A percentile compares a stretch with the other conserved stretches of the same genome.
Evolutionary conservation across 257 asterid species (phyloP).

Genomic region (Lycium barbarum): DNA sequence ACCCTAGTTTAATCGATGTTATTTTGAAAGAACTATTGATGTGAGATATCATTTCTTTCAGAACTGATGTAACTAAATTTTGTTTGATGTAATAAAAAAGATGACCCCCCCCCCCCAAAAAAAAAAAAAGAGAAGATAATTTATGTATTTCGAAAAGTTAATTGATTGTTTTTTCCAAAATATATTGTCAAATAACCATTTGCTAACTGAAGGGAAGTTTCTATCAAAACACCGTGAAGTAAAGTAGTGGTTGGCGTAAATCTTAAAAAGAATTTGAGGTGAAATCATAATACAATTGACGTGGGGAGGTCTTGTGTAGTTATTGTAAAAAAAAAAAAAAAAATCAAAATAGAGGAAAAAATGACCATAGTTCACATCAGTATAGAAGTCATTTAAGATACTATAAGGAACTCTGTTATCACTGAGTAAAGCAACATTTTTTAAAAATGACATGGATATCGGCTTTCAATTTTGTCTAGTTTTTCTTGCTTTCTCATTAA

Average conservation of each 20-base stretch:
- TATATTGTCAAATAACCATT: slow-evolving; percentile 15
- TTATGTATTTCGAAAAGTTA: neutral
- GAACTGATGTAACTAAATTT: neutral
- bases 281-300: neutral
- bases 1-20: slow-evolving; percentile 11
- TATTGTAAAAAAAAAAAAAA: neutral
- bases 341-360: neutral
- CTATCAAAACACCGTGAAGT: neutral
- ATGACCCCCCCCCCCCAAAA: too few relatives aligned
- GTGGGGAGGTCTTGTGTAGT: slow-evolving; percentile 2
- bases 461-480: neutral
- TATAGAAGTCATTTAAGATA: neutral
- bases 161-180: neutral
- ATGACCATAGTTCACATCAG: neutral
- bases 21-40: slow-evolving; percentile 5
- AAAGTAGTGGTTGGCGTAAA: neutral
- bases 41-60: neutral
- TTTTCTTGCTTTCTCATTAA: slow-evolving; percentile 24
- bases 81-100: neutral
- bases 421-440: neutral
- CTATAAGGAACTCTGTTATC: neutral
- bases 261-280: neutral
- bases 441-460: neutral
- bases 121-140: neutral
- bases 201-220: neutral